These are phyloP conservation scores for Rhododendron mucronatum DNA, from an alignment of 148 eudicot species.

Conservation along the genomic window DNA sequence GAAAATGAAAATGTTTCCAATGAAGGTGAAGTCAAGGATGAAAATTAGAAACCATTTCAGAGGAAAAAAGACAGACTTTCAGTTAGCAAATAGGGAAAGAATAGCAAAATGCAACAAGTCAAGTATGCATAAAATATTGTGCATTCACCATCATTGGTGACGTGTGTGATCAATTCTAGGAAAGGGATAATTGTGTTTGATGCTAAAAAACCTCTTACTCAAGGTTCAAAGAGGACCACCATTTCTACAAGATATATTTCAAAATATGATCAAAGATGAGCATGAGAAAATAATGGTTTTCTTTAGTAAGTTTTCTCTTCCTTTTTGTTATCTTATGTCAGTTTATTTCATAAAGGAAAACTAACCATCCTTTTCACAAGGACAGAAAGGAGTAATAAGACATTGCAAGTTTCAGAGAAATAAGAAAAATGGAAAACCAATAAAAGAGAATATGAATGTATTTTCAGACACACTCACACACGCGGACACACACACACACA, in stretches of 20 bases:
- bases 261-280: not conserved
- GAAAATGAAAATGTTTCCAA: too few species aligned
- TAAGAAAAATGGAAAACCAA: too few species aligned
- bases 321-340: not conserved
- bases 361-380: not conserved
- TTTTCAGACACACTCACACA: too few species aligned
- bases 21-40: not conserved
- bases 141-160: not conserved
- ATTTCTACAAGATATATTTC: not conserved
- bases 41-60: not conserved
- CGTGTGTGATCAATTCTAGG: not conserved
- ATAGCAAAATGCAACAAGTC: not conserved
- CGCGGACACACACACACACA: too few species aligned
- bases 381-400: not conserved
- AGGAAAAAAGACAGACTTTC: not conserved
- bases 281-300: not conserved
- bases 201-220: not conserved
- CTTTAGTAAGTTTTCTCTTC: not conserved
- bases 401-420: too few species aligned
- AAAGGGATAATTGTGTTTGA: not conserved
- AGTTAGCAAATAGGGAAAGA: not conserved
- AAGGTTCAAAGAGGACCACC: not conserved
- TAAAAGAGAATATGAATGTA: too few species aligned
- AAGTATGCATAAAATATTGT: not conserved
- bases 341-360: not conserved